These are phyloP conservation scores for Tetrahymena malaccensis DNA, from an alignment of 73 alveolate species.

Conservation along the genomic window DNA sequence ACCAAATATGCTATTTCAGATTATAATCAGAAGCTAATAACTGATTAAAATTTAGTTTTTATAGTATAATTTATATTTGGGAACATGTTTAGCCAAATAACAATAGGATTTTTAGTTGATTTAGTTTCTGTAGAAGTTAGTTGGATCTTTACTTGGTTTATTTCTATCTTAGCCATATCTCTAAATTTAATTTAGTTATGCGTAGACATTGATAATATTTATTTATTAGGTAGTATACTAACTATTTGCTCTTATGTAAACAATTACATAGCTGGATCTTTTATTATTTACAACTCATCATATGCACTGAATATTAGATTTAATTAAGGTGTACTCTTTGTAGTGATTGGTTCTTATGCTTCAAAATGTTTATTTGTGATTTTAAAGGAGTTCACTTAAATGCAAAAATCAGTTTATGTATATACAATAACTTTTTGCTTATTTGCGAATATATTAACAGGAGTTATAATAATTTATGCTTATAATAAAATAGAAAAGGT, in stretches of 20 bases:
- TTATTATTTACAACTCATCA: not conserved
- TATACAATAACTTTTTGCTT: not conserved
- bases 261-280: not conserved
- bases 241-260: not conserved
- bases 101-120: not conserved
- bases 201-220: not conserved
- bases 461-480: not conserved
- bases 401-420: not conserved
- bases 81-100: not conserved
- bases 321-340: not conserved
- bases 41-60: not conserved
- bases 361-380: not conserved
- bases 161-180: not conserved
- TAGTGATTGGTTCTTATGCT: not conserved
- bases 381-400: not conserved
- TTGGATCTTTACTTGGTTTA: not conserved
- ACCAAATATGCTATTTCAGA: not conserved
- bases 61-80: not conserved
- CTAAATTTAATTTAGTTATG: not conserved
- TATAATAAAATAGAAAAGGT: not conserved
- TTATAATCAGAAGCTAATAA: not conserved
- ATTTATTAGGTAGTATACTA: not conserved
- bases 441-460: not conserved
- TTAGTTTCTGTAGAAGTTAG: not conserved
- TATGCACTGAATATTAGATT: not conserved